Evolutionary conservation across 2,329 filamentous ascomycete species (phyloP).

Genomic region (Bipolaris gigantea): DNA sequence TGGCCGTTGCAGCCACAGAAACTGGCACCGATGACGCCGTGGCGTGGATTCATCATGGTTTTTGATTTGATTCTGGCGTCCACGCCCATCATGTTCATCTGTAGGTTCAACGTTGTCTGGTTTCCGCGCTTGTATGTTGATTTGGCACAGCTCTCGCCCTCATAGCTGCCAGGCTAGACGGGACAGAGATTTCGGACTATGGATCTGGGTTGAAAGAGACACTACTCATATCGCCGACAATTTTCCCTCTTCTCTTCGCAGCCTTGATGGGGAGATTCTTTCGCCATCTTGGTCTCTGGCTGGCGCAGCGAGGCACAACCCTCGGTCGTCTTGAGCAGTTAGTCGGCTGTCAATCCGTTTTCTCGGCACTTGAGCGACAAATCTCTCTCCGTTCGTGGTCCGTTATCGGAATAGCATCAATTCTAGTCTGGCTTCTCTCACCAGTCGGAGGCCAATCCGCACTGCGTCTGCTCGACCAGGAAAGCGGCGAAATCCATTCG

Average conservation of each 20-base stretch:
- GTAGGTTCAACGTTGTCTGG: slow-evolving; percentile 10
- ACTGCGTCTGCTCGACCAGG: slow-evolving; percentile 26
- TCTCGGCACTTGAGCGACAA: slow-evolving; percentile 36
- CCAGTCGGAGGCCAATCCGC: slow-evolving; percentile 37
- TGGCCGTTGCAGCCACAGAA: slow-evolving; percentile 25
- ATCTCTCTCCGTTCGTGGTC: slow-evolving; percentile 29
- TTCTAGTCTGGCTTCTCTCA: slow-evolving; percentile 33
- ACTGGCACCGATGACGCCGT: slow-evolving; percentile 24
- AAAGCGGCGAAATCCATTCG: slow-evolving; percentile 13
- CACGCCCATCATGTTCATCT: slow-evolving; percentile 31
- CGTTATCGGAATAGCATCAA: slow-evolving; percentile 26
- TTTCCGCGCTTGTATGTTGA: slow-evolving; percentile 6
- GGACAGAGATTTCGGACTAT: slow-evolving; percentile 17
- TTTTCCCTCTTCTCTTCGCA: slow-evolving; percentile 36
- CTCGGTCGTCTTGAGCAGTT: slow-evolving; percentile 34
- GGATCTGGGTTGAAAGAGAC: slow-evolving; percentile 10
- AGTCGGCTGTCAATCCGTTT: slow-evolving; percentile 34
- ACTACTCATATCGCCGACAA: slow-evolving; percentile 29
- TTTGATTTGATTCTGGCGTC: slow-evolving; percentile 33
- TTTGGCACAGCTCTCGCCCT: slow-evolving; percentile 25
- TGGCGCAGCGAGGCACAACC: slow-evolving; percentile 33
- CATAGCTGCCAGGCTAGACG: slow-evolving; percentile 26
- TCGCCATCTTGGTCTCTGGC: slow-evolving; percentile 29
- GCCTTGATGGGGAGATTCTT: slow-evolving; percentile 36
- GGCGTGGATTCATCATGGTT: slow-evolving; percentile 20